phyloP scores from a whole-genome alignment of 192 early-diverging fungal genomes.

The Dissophora globulifera region DNA sequence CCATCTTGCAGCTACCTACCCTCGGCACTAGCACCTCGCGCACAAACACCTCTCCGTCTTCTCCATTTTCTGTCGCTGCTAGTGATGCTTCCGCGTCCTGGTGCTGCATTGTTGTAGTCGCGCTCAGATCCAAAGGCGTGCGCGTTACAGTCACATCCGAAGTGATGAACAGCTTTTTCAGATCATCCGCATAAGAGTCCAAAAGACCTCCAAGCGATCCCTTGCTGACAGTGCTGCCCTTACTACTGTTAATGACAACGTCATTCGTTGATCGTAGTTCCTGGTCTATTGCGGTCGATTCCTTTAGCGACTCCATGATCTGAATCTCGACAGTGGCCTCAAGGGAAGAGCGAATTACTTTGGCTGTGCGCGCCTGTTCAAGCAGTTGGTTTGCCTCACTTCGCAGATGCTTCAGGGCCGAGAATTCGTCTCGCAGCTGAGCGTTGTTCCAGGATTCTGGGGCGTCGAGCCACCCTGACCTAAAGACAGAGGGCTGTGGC shows the following conservation, averaged over 20 bases:
- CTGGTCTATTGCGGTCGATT: conserved; percentile 7
- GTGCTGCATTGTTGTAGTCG: too few relatives aligned
- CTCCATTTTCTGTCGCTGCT: not conserved
- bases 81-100: too few relatives aligned
- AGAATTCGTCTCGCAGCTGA: conserved; percentile 55
- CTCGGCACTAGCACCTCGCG: conserved; percentile 24
- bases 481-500: conserved; percentile 66
- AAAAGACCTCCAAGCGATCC: conserved; percentile 6
- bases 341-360: conserved; percentile 62
- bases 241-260: too few relatives aligned
- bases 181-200: conserved; percentile 44
- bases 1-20: conserved; percentile 55
- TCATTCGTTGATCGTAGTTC: not conserved
- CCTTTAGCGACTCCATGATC: conserved; percentile 3
- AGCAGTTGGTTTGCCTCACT: conserved; percentile 61
- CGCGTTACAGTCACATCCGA: conserved; percentile 52
- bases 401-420: conserved; percentile 56
- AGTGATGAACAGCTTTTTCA: conserved; percentile 62
- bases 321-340: conserved; percentile 61
- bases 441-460: conserved; percentile 57
- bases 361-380: conserved; percentile 64
- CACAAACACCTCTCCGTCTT: conserved; percentile 7
- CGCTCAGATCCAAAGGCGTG: not conserved
- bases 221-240: conserved; percentile 7
- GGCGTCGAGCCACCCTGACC: conserved; percentile 67